phyloP scores from a whole-genome alignment of 345 rosid species.

The Populus simonii region DNA sequence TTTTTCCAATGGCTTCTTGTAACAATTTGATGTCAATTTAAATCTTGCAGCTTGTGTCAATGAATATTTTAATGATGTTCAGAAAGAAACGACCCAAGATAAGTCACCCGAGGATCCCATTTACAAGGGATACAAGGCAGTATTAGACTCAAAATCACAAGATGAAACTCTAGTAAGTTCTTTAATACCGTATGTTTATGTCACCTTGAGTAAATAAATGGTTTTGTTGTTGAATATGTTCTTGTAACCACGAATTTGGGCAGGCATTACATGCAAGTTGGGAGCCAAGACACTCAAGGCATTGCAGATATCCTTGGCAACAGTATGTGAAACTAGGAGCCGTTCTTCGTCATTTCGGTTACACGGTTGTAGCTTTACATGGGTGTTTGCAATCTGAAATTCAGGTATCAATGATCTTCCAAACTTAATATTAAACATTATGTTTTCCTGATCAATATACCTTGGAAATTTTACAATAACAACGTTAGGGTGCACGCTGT shows the following conservation, averaged over 20 bases:
- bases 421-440: background rate
- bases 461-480: no score
- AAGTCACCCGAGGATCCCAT: constrained; percentile 52
- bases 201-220: background rate
- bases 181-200: background rate
- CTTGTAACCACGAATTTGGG: background rate
- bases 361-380: constrained; percentile 72
- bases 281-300: constrained; percentile 73
- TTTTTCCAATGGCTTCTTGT: no score
- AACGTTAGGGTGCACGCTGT: no score
- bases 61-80: constrained; percentile 54
- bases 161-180: constrained; percentile 69
- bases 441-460: no score
- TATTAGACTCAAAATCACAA: constrained; percentile 69
- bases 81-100: constrained; percentile 20
- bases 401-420: constrained; percentile 42
- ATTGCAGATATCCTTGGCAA: constrained; percentile 68
- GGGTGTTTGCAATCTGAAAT: constrained; percentile 81
- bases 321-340: constrained; percentile 77
- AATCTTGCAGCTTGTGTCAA: constrained; percentile 58
- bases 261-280: constrained; percentile 81
- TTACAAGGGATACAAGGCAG: constrained; percentile 64
- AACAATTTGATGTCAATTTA: background rate
- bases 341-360: constrained; percentile 79
- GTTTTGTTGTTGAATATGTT: background rate